Conservation (phyloP, 2,329 filamentous ascomycete species). For the Incumbomyces delicatus region DNA sequence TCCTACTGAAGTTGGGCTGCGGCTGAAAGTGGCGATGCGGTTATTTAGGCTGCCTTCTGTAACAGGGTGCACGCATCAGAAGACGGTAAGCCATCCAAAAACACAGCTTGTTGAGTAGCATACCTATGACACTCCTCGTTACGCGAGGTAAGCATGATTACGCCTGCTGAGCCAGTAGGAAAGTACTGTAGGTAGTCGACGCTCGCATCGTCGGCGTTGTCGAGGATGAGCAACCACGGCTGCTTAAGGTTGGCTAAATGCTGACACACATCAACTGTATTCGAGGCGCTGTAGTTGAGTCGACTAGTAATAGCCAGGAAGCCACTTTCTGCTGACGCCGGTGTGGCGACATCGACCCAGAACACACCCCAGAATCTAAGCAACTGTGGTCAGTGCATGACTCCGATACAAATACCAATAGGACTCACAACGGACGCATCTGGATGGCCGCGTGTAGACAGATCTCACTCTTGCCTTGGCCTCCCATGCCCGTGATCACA, state of each 20-base stretch:
- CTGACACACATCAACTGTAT: slow-evolving; percentile 12
- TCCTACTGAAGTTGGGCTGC: too few relatives aligned
- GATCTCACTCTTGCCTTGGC: slow-evolving; percentile 27
- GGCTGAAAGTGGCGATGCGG: too few relatives aligned
- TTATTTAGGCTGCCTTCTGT: slow-evolving; percentile 8
- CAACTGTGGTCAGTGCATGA: background rate
- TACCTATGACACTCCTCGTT: slow-evolving; percentile 14
- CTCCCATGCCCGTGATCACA: slow-evolving; percentile 26
- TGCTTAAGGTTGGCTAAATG: slow-evolving; percentile 9
- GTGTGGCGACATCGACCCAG: slow-evolving; percentile 23
- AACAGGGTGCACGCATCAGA: slow-evolving; percentile 13
- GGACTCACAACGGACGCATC: slow-evolving; percentile 19
- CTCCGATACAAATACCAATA: background rate
- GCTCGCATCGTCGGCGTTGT: slow-evolving; percentile 16
- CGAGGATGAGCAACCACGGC: slow-evolving; percentile 15
- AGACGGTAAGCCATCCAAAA: slow-evolving; percentile 6
- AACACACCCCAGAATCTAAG: slow-evolving; percentile 27
- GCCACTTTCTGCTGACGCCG: slow-evolving; percentile 16
- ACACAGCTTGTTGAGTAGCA: slow-evolving; percentile 5
- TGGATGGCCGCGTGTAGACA: slow-evolving; percentile 22
- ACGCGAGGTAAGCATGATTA: slow-evolving; percentile 15
- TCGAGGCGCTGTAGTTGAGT: slow-evolving; percentile 13
- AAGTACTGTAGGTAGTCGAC: slow-evolving; percentile 15
- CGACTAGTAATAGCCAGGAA: slow-evolving; percentile 21
- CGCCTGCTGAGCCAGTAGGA: slow-evolving; percentile 9